These are phyloP conservation scores for Thermomucor indicae-seudaticae DNA, from an alignment of 371 early-diverging fungal species.

Conservation along the genomic window DNA sequence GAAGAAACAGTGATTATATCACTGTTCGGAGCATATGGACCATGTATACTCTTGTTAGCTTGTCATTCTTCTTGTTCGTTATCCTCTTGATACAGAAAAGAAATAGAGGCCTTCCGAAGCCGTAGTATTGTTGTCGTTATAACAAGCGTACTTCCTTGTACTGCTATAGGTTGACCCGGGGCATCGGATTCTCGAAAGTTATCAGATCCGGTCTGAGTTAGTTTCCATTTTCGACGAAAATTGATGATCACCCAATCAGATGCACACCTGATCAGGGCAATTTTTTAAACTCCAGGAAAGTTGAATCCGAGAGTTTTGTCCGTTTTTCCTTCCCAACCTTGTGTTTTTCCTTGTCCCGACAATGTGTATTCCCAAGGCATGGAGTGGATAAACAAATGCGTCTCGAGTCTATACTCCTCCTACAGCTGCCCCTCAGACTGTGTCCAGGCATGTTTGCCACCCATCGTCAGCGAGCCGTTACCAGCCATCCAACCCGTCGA, in stretches of 20 bases:
- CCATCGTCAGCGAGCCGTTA: conserved; percentile 17
- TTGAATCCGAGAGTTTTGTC: not conserved
- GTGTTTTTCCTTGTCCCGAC: not conserved
- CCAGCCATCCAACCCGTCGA: conserved; percentile 19
- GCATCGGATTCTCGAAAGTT: no score
- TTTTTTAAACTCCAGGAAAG: no score
- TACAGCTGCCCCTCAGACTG: conserved; percentile 15
- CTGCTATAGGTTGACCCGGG: no score
- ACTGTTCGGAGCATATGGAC: conserved; percentile 1
- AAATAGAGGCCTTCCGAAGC: no score
- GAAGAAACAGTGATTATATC: not conserved
- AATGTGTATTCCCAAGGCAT: conserved; percentile 9
- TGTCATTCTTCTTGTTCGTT: conserved; percentile 8
- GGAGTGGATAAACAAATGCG: conserved; percentile 32
- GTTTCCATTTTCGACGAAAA: no score
- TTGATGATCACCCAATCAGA: no score
- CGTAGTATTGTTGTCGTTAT: no score
- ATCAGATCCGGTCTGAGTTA: no score
- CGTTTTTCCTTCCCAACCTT: not conserved
- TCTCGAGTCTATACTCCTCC: conserved; percentile 22
- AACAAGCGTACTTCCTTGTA: no score
- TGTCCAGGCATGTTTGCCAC: conserved; percentile 16
- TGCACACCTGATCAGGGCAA: no score
- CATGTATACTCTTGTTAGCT: not conserved
- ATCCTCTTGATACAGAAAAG: not conserved